Conservation (phyloP, 1,284 basidiomycete genomes). For the Ceratobasidium sp. region DNA sequence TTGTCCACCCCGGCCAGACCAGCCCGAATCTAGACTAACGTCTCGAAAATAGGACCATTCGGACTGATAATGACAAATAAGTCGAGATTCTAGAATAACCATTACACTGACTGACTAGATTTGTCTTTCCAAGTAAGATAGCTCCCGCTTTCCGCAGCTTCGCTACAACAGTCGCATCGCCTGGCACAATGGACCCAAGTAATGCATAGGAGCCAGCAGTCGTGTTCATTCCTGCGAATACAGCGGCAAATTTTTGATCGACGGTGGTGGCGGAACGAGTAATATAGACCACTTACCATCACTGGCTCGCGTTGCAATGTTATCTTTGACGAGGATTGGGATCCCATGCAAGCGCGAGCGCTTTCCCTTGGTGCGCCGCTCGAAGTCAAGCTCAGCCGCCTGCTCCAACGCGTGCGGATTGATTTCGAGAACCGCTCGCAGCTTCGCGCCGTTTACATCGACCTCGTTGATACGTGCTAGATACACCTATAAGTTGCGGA, state of each 20-base stretch:
- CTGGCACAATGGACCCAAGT: slow-evolving; percentile 68
- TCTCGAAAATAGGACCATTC: slow-evolving; percentile 75
- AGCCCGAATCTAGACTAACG: slow-evolving; percentile 66
- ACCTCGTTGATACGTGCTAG: slow-evolving; percentile 78
- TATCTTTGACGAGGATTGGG: slow-evolving; percentile 78
- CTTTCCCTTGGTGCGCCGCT: slow-evolving; percentile 63
- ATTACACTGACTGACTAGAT: slow-evolving; percentile 55
- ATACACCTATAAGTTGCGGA: slow-evolving; percentile 65
- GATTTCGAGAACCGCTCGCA: slow-evolving; percentile 74
- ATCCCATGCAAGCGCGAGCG: slow-evolving; percentile 76
- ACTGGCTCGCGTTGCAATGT: slow-evolving; percentile 65
- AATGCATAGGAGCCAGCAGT: slow-evolving; percentile 71
- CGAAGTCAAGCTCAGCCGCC: slow-evolving; percentile 68
- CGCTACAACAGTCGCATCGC: slow-evolving; percentile 72
- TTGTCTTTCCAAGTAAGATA: slow-evolving; percentile 70
- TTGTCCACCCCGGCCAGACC: slow-evolving; percentile 76
- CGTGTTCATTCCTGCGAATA: slow-evolving; percentile 71
- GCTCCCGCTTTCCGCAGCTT: slow-evolving; percentile 74
- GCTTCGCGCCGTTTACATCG: slow-evolving; percentile 70
- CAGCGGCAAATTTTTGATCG: neutral
- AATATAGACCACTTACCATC: neutral
- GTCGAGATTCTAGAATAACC: neutral
- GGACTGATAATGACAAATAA: slow-evolving; percentile 53
- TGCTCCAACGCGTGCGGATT: slow-evolving; percentile 72
- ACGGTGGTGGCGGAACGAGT: neutral